phyloP scores from a whole-genome alignment of 208 protist species.

The Wallacemonas collosoma region DNA sequence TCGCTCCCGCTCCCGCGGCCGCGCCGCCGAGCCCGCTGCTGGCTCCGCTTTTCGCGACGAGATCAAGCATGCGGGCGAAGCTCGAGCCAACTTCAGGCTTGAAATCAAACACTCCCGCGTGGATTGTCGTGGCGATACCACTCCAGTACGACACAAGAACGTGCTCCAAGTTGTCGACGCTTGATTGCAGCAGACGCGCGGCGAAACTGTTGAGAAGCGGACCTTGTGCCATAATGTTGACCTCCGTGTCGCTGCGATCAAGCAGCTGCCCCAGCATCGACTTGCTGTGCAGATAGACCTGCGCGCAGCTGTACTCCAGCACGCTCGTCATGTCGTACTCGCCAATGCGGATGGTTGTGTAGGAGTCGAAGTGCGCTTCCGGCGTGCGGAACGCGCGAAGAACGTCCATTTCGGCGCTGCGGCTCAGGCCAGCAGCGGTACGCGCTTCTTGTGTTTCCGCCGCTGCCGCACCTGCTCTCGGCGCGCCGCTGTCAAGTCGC shows the following conservation, averaged over 20 bases:
- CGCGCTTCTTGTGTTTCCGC: constrained; percentile 1
- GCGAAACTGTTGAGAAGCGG: constrained; percentile 58
- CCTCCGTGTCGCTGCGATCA: constrained; percentile 53
- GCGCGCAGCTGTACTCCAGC: constrained; percentile 67
- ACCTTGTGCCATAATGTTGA: constrained; percentile 48
- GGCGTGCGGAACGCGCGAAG: constrained; percentile 71
- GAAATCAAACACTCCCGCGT: constrained; percentile 75
- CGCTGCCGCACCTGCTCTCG: neutral
- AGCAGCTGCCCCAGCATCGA: constrained; percentile 67
- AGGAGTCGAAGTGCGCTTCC: constrained; percentile 43
- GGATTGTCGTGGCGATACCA: constrained; percentile 71
- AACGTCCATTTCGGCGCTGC: constrained; percentile 32
- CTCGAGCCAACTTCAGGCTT: constrained; percentile 28
- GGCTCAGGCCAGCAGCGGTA: neutral
- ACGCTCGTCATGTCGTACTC: constrained; percentile 61
- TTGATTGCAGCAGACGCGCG: constrained; percentile 51
- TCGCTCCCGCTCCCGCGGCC: constrained; percentile 15
- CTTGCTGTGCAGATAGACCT: constrained; percentile 60
- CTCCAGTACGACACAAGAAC: constrained; percentile 84
- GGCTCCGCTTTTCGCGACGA: constrained; percentile 7
- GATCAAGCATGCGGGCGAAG: constrained; percentile 41
- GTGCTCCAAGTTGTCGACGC: constrained; percentile 68
- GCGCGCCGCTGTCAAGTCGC: neutral
- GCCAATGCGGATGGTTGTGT: constrained; percentile 64
- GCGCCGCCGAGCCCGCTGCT: neutral